Evolutionary conservation across 2,329 filamentous ascomycete species (phyloP).

Genomic region (Verticillium nubilum): DNA sequence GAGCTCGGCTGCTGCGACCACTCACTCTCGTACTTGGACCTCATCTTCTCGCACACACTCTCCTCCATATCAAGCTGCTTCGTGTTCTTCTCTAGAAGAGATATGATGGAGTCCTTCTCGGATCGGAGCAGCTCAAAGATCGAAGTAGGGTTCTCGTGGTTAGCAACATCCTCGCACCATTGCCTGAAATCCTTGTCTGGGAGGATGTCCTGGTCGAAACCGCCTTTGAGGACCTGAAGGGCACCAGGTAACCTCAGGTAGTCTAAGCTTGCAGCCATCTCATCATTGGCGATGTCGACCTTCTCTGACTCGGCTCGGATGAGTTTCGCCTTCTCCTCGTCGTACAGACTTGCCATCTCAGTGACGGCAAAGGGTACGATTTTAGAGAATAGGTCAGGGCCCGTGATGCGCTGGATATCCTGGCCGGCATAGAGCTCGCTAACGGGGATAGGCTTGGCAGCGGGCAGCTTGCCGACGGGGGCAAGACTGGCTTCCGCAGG

Average conservation of each 20-base stretch:
- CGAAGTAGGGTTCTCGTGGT: conserved; percentile 70
- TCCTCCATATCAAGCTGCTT: conserved; percentile 96
- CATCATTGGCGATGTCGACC: conserved; percentile 86
- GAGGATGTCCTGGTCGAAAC: conserved; percentile 80
- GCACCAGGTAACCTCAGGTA: conserved; percentile 88
- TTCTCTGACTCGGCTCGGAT: conserved; percentile 90
- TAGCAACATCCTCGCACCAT: conserved; percentile 91
- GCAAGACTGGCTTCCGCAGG: conserved; percentile 78
- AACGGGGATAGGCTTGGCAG: conserved; percentile 94
- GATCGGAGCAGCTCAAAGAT: conserved; percentile 75
- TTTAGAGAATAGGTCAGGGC: conserved; percentile 93
- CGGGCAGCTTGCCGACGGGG: conserved; percentile 82
- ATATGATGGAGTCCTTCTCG: conserved; percentile 71
- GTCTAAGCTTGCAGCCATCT: conserved; percentile 93
- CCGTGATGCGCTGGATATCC: conserved; percentile 94
- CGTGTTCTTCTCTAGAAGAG: conserved; percentile 69
- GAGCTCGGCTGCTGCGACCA: conserved; percentile 98
- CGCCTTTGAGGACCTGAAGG: conserved; percentile 86
- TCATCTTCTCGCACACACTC: conserved; percentile 98
- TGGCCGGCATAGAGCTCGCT: conserved; percentile 95
- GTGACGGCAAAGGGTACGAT: conserved; percentile 95
- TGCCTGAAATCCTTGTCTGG: conserved; percentile 88
- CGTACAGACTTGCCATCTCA: conserved; percentile 92
- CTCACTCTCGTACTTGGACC: conserved; percentile 89
- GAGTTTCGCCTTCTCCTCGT: conserved; percentile 96